Base-by-base conservation (phyloP, 176 grass and related monocot genomes). In the Aegilops bicornis region DNA sequence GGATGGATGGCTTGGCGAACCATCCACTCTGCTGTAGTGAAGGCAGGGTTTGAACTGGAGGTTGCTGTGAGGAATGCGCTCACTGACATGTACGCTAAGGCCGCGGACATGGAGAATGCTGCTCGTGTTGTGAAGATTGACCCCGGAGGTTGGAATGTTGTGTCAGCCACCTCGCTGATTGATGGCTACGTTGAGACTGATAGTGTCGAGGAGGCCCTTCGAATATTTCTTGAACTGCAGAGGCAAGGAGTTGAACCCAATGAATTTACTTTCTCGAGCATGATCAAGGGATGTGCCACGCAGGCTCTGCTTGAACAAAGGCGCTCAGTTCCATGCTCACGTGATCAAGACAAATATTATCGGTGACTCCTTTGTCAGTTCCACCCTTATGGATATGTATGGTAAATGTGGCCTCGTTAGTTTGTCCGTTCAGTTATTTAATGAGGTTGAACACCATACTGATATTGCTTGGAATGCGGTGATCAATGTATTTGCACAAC, bases 201-300 rank as follows among this genome's bases (percentile, higher is more conserved):
- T 14, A 70, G 13, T 69, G 78, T 83, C 13, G 87, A 91, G 45
- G 84, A 91, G 79, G 87, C 87, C 64, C 78, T 89, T 78, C 61
- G 16, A 83, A 79, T 70, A 15, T 94, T 89, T 70, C 47, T 40
- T 69, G 81, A 94, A 30, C 64, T 79, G 30, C 20, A 15, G 68
- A 91, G 89, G 29, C 82, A 23, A 56, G 78, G 78, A 72, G n/a
- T 89, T 13, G 66, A 86, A 22, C 82, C 92, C 52, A 94, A 94
- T 7, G 92, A 89, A 31, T 94, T 94, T 85, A 92, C 92, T 76
- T 89, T 90, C 65, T 87, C 92, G 2, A 91, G 89, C 89, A 82
- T 91, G 93, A 88, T 95, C 33, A 95, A 92, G 76, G 93, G 85
- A 15, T 95, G 89, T 75, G 89, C 92, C 16, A 69, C 68, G 67